Evolutionary conservation across 495 filamentous ascomycete genomes (phyloP), one percentile per base, ranked within the genome.

Genomic region (Penicillium roqueforti): DNA sequence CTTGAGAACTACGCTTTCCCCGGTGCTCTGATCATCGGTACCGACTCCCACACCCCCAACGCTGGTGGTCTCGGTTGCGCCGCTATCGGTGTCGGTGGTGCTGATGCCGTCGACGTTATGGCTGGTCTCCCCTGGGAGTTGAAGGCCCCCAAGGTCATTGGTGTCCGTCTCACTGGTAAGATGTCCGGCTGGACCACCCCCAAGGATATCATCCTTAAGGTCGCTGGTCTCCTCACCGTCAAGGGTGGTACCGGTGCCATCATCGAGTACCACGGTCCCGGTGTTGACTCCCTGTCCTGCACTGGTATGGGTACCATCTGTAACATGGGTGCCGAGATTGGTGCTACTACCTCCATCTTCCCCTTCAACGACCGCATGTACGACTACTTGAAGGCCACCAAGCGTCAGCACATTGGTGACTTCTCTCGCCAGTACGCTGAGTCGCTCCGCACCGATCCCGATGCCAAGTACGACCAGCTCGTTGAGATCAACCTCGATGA

Each of bases 1-100:
- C 82, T 98, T 37, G 93, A 98, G 81, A 97, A 97, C 82, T 97
- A 97, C 71, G 92, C 90, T 71, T 93, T 97, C 85, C 93, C 93
- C 60, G 93, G 93, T 82, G 92, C 87, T 82, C 83, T 98, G 55
- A 83, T 98, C 76, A 97, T 98, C 74, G 93, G 93, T 73, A 98
- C 93, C 67, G 93, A 98, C 73, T 97, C 92, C 40, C 93, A 98
- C 78, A 98, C 93, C 42, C 95, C 95, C 57, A 98, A 98, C 73
- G 93, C 87, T 67, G 93, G 95, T 80, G 93, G 93, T 83, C 86
- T 97, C 59, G 92, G 88, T 62, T 95, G 92, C 87, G 84, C 81
- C 62, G 92, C 93, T 57, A 95, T 98, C 66, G 93, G 93, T 84
- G 93, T 97, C 56, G 93, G 93, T 80, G 93, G 93, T 81, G 93